Evolutionary conservation across 2,329 filamentous ascomycete species (phyloP).

Genomic region (Verticillium klebahnii): DNA sequence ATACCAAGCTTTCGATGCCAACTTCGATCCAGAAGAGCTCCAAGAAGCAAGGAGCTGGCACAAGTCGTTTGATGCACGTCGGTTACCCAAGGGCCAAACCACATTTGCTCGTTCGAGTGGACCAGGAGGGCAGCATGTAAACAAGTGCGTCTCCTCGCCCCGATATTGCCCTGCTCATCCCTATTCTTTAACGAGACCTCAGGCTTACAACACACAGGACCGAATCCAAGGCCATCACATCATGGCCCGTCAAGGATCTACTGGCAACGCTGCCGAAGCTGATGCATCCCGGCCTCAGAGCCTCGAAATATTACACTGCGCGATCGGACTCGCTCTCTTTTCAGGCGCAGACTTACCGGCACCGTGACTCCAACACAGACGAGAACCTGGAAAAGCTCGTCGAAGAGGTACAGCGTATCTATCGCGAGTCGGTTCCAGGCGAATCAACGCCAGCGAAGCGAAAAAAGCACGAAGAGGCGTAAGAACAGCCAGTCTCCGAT

Average conservation of each 20-base stretch:
- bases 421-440: slow-evolving; percentile 39
- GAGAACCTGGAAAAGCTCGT: slow-evolving; percentile 47
- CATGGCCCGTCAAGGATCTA: slow-evolving; percentile 45
- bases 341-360: slow-evolving; percentile 50
- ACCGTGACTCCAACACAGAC: slow-evolving; percentile 44
- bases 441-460: slow-evolving; percentile 40
- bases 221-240: slow-evolving; percentile 54
- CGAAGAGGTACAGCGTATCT: slow-evolving; percentile 44
- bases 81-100: slow-evolving; percentile 46
- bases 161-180: neutral
- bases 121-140: slow-evolving; percentile 58
- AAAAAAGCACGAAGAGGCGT: slow-evolving; percentile 46
- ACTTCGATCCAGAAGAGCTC: slow-evolving; percentile 45
- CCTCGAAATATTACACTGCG: slow-evolving; percentile 49
- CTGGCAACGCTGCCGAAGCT: slow-evolving; percentile 39
- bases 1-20: slow-evolving; percentile 44
- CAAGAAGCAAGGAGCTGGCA: slow-evolving; percentile 49
- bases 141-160: slow-evolving; percentile 39
- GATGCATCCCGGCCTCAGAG: slow-evolving; percentile 40
- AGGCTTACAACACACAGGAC: slow-evolving; percentile 34
- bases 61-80: slow-evolving; percentile 34
- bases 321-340: slow-evolving; percentile 49
- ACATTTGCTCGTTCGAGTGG: slow-evolving; percentile 55
- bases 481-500: slow-evolving; percentile 15
- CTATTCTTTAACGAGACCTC: neutral